A percentile compares a stretch with the other conserved stretches of the same genome.
Conservation (phyloP, 768 basidiomycete genomes). For the Tylopilus subfusipes region DNA sequence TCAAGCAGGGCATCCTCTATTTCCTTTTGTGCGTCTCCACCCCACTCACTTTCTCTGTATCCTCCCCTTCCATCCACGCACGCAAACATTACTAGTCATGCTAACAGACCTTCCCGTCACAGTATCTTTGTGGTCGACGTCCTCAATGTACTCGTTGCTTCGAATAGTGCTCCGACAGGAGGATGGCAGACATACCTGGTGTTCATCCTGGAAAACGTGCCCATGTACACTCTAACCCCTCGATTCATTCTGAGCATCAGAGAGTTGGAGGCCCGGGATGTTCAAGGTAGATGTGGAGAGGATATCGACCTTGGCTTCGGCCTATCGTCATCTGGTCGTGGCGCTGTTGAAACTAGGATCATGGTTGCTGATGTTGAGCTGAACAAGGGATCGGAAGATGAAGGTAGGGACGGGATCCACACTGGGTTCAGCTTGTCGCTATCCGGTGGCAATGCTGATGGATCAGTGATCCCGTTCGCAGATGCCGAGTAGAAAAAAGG, state of each 20-base stretch:
- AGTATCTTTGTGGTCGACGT: background rate
- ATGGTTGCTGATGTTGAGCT: too few relatives aligned
- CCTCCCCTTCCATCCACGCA: too few relatives aligned
- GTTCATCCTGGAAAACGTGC: background rate
- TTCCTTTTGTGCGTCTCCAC: background rate
- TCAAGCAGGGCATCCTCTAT: background rate
- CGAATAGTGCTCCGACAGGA: too few relatives aligned
- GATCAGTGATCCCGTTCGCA: background rate
- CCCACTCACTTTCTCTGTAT: background rate
- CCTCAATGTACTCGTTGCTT: background rate
- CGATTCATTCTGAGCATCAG: background rate
- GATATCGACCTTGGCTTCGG: too few relatives aligned
- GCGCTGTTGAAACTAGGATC: too few relatives aligned
- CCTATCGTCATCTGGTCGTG: too few relatives aligned
- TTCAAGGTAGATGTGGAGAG: too few relatives aligned
- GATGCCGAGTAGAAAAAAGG: background rate
- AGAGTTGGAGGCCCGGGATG: background rate
- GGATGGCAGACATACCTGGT: background rate
- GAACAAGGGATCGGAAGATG: too few relatives aligned
- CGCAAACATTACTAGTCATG: too few relatives aligned
- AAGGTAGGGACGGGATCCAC: background rate
- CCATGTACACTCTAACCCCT: background rate
- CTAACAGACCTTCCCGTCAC: background rate
- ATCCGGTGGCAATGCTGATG: background rate
- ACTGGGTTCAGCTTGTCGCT: background rate